A percentile compares a stretch with the other conserved stretches of the same genome.
Evolutionary conservation across 2,329 filamentous ascomycete species (phyloP).

Genomic region (Phialemoniopsis sp.): DNA sequence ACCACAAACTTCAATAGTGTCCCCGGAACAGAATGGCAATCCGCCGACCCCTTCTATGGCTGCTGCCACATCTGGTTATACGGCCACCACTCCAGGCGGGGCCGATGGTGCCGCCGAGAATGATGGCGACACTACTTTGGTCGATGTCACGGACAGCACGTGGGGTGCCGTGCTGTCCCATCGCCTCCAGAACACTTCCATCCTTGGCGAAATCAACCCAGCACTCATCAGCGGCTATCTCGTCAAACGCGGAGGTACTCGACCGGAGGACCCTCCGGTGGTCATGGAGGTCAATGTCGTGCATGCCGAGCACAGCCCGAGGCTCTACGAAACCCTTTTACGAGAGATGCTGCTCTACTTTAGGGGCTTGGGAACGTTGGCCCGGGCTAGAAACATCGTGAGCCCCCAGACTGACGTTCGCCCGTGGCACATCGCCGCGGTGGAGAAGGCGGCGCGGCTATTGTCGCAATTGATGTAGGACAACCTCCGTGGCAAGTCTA

Average conservation of each 20-base stretch:
- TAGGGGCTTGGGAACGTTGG: slow-evolving; percentile 64
- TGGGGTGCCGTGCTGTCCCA: slow-evolving; percentile 72
- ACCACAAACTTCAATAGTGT: slow-evolving; percentile 55
- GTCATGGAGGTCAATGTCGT: slow-evolving; percentile 63
- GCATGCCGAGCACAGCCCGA: slow-evolving; percentile 47
- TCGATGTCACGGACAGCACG: slow-evolving; percentile 70
- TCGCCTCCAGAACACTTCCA: slow-evolving; percentile 55
- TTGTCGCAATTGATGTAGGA: slow-evolving; percentile 61
- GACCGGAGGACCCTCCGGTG: slow-evolving; percentile 52
- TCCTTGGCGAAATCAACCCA: slow-evolving; percentile 49
- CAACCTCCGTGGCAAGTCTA: too few species aligned
- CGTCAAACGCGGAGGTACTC: slow-evolving; percentile 56
- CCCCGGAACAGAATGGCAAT: slow-evolving; percentile 54
- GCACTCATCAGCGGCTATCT: slow-evolving; percentile 62
- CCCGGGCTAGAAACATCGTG: slow-evolving; percentile 60
- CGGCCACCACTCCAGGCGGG: slow-evolving; percentile 14
- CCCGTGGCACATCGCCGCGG: slow-evolving; percentile 75
- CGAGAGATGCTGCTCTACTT: slow-evolving; percentile 69
- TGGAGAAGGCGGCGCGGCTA: slow-evolving; percentile 62
- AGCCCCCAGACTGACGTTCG: slow-evolving; percentile 57
- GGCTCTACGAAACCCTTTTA: slow-evolving; percentile 59
- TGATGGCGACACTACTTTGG: slow-evolving; percentile 61
- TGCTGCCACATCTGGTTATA: slow-evolving; percentile 14
- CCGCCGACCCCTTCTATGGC: slow-evolving; percentile 46
- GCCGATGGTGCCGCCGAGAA: slow-evolving; percentile 18